Conservation (phyloP, 176 grass and related monocot species). For the Alopecurus myosuroides region DNA sequence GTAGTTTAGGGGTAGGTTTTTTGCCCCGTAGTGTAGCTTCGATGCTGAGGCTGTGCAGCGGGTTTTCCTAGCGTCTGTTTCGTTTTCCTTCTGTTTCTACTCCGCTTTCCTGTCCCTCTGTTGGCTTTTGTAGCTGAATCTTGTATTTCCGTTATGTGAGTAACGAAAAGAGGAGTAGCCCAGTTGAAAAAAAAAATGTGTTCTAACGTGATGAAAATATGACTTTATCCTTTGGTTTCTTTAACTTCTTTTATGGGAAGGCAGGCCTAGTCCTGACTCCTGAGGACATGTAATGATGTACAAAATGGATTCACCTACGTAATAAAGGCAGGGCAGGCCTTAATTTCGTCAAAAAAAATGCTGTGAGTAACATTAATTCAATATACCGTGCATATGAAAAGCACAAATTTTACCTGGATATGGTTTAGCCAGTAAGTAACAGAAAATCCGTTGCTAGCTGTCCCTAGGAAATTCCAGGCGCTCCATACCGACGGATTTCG, state of each 20-base stretch:
- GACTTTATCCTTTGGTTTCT: background rate
- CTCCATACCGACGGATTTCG: background rate
- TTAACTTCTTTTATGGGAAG: background rate
- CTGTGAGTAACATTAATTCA: background rate
- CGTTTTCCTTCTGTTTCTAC: too few relatives aligned
- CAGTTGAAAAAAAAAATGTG: too few relatives aligned
- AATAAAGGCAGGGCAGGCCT: background rate
- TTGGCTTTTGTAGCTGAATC: too few relatives aligned
- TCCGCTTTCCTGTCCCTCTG: too few relatives aligned
- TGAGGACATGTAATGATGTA: background rate
- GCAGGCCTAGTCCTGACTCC: background rate
- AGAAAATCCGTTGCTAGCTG: background rate
- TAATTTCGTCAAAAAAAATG: background rate
- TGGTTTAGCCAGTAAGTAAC: slow-evolving; percentile 1
- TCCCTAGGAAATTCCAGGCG: background rate
- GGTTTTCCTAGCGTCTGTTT: too few relatives aligned
- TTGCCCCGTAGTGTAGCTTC: too few relatives aligned
- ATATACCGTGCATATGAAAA: background rate
- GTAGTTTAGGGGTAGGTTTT: too few relatives aligned
- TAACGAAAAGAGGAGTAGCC: too few relatives aligned
- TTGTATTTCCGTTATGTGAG: too few relatives aligned
- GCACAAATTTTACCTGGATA: background rate
- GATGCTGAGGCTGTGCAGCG: too few relatives aligned
- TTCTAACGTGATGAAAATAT: too few relatives aligned
- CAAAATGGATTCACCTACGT: background rate